Evolutionary conservation across 2,329 filamentous ascomycete species (phyloP).

Genomic region (Beauveria sp.): DNA sequence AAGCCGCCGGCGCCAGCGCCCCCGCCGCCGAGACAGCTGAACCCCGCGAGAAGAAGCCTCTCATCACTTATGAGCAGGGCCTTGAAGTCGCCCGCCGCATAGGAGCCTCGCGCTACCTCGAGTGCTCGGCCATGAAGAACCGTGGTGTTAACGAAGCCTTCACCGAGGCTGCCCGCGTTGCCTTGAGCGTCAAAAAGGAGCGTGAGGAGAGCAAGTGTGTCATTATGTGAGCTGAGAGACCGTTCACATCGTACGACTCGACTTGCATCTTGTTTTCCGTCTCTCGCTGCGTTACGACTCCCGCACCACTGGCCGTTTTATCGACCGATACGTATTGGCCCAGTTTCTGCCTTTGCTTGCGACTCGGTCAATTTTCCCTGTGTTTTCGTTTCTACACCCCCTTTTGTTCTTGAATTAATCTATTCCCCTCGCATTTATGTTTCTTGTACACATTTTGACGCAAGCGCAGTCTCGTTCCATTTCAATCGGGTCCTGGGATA

Average conservation of each 20-base stretch:
- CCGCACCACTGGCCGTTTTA: neutral
- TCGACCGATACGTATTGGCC: neutral
- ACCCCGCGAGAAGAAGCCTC: conserved; percentile 55
- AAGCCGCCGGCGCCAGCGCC: conserved; percentile 41
- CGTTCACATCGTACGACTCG: neutral
- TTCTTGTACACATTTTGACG: conserved; percentile 10
- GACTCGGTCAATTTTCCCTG: neutral
- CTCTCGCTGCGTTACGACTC: neutral
- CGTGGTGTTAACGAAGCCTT: conserved; percentile 97
- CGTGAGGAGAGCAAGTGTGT: conserved; percentile 54
- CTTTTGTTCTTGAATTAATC: neutral
- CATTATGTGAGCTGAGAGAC: conserved; percentile 43
- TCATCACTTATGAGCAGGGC: conserved; percentile 87
- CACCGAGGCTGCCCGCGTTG: conserved; percentile 92
- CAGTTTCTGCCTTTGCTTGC: neutral
- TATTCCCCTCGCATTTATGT: conserved; percentile 2
- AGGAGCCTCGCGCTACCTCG: conserved; percentile 86
- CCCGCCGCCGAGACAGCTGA: conserved; percentile 20
- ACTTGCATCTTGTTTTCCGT: neutral
- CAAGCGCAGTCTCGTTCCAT: neutral
- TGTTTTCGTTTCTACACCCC: neutral
- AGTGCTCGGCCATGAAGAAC: conserved; percentile 98
- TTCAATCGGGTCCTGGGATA: conserved; percentile 6
- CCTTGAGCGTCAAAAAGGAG: conserved; percentile 64
- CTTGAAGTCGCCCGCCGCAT: conserved; percentile 87